Conservation (phyloP, 768 basidiomycete genomes). For the Brasilioporus rufonigricans region DNA sequence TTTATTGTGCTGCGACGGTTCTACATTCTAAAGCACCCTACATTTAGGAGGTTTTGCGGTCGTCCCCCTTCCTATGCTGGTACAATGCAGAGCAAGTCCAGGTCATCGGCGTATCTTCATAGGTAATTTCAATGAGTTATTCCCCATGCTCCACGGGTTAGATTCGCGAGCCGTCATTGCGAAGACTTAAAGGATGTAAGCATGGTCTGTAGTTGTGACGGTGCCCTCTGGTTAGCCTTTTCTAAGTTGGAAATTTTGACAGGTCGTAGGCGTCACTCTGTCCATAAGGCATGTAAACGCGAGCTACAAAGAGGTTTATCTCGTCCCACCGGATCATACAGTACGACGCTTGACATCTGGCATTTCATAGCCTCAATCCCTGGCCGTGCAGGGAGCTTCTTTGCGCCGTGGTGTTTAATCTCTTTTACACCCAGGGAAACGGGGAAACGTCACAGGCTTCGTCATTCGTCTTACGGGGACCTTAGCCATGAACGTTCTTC, state of each 20-base stretch:
- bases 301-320: background rate
- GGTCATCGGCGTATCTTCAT: background rate
- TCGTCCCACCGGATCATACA: background rate
- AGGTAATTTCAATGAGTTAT: background rate
- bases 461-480: too few relatives aligned
- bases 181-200: background rate
- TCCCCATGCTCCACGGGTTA: background rate
- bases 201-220: background rate
- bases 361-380: background rate
- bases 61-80: background rate
- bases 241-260: too few relatives aligned
- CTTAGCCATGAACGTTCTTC: too few relatives aligned
- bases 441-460: too few relatives aligned
- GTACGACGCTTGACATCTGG: background rate
- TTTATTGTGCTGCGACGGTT: background rate
- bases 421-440: background rate
- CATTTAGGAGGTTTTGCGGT: too few relatives aligned
- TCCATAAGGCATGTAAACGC: background rate
- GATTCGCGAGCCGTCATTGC: background rate
- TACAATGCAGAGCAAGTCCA: too few relatives aligned
- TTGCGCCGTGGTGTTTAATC: background rate
- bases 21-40: too few relatives aligned
- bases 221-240: background rate
- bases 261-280: background rate
- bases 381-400: background rate